Evolutionary conservation across 2,329 filamentous ascomycete species (phyloP).

Genomic region (Colletotrichum siamense): DNA sequence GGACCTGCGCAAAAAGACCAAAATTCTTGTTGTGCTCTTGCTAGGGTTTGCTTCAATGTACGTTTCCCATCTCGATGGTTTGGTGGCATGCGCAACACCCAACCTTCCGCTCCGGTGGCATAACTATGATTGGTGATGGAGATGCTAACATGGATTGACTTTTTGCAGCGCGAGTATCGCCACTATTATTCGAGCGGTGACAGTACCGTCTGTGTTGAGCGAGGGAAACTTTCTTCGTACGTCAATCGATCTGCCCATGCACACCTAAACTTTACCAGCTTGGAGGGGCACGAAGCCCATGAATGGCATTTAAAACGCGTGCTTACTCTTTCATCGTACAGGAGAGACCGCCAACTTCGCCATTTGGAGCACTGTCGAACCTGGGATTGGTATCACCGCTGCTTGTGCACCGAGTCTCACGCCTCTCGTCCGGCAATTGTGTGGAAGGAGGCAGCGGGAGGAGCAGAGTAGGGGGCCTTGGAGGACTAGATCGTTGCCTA

Average conservation of each 20-base stretch:
- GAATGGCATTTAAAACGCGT: background rate
- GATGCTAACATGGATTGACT: background rate
- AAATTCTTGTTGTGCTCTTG: slow-evolving; percentile 36
- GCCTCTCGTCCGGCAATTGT: slow-evolving; percentile 28
- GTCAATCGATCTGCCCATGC: background rate
- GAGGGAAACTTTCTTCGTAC: slow-evolving; percentile 44
- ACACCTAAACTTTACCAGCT: slow-evolving; percentile 4
- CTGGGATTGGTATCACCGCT: slow-evolving; percentile 45
- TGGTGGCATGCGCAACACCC: background rate
- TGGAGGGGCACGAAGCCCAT: background rate
- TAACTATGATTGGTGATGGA: background rate
- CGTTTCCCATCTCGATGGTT: background rate
- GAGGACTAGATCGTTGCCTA: background rate
- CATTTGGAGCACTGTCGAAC: slow-evolving; percentile 52
- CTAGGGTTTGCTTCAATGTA: slow-evolving; percentile 36
- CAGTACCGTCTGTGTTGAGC: slow-evolving; percentile 38
- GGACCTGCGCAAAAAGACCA: slow-evolving; percentile 41
- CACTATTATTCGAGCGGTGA: slow-evolving; percentile 48
- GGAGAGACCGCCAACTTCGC: slow-evolving; percentile 42
- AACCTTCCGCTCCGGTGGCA: background rate
- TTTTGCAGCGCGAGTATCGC: slow-evolving; percentile 30
- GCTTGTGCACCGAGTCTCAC: slow-evolving; percentile 41
- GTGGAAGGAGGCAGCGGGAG: background rate
- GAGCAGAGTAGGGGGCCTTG: background rate
- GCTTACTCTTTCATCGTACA: background rate